Conservation (phyloP, 2,329 filamentous ascomycete genomes). For the Magnaporthiopsis poae region DNA sequence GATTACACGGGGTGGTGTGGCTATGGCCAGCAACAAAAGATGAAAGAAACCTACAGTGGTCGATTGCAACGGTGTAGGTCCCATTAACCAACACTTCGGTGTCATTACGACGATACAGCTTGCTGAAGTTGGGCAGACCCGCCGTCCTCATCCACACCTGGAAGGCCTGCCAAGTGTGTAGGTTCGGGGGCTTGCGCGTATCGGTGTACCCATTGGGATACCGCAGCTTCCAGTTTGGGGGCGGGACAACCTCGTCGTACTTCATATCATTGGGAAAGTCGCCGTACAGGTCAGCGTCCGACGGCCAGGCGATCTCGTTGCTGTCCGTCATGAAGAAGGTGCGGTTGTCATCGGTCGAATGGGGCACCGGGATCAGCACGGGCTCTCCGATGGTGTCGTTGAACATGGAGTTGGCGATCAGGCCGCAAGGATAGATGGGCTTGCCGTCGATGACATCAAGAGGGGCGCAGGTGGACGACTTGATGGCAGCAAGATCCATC, state of each 20-base stretch:
- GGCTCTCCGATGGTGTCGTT: slow-evolving; percentile 79
- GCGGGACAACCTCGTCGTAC: slow-evolving; percentile 58
- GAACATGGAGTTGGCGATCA: slow-evolving; percentile 95
- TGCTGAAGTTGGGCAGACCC: slow-evolving; percentile 87
- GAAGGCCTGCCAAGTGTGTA: slow-evolving; percentile 71
- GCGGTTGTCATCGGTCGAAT: slow-evolving; percentile 26
- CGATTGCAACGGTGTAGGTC: slow-evolving; percentile 66
- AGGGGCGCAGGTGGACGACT: slow-evolving; percentile 64
- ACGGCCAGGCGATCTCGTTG: slow-evolving; percentile 72
- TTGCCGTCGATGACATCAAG: slow-evolving; percentile 42
- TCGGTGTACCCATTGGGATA: slow-evolving; percentile 63
- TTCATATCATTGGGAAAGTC: slow-evolving; percentile 44
- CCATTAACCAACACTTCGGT: slow-evolving; percentile 55
- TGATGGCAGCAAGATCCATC: slow-evolving; percentile 50
- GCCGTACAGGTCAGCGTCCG: slow-evolving; percentile 72
- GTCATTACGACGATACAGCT: slow-evolving; percentile 79
- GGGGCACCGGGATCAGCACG: slow-evolving; percentile 43
- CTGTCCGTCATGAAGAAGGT: slow-evolving; percentile 69
- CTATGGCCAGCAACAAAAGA: background rate
- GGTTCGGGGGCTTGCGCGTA: slow-evolving; percentile 55
- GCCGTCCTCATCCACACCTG: slow-evolving; percentile 99
- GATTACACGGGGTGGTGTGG: no score
- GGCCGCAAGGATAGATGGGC: slow-evolving; percentile 85
- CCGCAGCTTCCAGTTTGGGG: slow-evolving; percentile 70
- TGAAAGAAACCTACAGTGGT: slow-evolving; percentile 56